Evolutionary conservation across 2,329 filamentous ascomycete species (phyloP).

Genomic region (Aspergillus sclerotialis): DNA sequence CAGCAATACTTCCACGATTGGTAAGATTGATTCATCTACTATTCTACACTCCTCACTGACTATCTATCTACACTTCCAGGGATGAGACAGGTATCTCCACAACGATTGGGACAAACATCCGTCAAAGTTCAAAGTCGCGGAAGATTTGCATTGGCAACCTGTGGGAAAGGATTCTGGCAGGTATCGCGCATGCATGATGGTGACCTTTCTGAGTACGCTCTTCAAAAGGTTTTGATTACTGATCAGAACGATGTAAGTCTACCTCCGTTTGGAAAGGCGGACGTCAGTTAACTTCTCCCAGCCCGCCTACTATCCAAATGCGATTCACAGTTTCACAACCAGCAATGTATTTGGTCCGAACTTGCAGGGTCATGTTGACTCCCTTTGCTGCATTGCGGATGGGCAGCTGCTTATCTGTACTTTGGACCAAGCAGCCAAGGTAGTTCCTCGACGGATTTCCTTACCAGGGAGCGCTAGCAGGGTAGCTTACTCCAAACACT

Average conservation of each 20-base stretch:
- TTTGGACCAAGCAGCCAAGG: slow-evolving; percentile 35
- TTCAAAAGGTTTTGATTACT: slow-evolving; percentile 35
- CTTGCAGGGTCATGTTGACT: slow-evolving; percentile 27
- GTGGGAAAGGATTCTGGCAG: slow-evolving; percentile 33
- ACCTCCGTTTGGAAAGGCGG: too few species aligned
- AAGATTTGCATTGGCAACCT: slow-evolving; percentile 26
- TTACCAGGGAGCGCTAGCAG: slow-evolving; percentile 36
- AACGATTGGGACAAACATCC: slow-evolving; percentile 30
- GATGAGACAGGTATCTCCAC: slow-evolving; percentile 22
- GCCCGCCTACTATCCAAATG: slow-evolving; percentile 31
- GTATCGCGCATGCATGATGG: slow-evolving; percentile 20
- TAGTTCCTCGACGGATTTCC: slow-evolving; percentile 34
- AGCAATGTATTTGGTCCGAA: slow-evolving; percentile 20
- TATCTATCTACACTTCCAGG: slow-evolving; percentile 16
- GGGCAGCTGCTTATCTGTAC: slow-evolving; percentile 43
- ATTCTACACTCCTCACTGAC: not conserved
- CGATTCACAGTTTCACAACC: slow-evolving; percentile 29
- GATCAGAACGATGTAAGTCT: slow-evolving; percentile 35
- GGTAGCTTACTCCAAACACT: slow-evolving; percentile 38
- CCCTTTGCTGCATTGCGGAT: slow-evolving; percentile 43
- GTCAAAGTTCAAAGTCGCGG: slow-evolving; percentile 27
- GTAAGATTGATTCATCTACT: slow-evolving; percentile 12
- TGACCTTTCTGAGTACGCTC: slow-evolving; percentile 17
- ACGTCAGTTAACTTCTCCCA: too few species aligned
- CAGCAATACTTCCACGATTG: slow-evolving; percentile 15